A percentile compares a stretch with the other conserved stretches of the same genome.
These are phyloP conservation scores for Stereum hirsutum DNA, from an alignment of 1,284 basidiomycete genomes.

Conservation along the genomic window DNA sequence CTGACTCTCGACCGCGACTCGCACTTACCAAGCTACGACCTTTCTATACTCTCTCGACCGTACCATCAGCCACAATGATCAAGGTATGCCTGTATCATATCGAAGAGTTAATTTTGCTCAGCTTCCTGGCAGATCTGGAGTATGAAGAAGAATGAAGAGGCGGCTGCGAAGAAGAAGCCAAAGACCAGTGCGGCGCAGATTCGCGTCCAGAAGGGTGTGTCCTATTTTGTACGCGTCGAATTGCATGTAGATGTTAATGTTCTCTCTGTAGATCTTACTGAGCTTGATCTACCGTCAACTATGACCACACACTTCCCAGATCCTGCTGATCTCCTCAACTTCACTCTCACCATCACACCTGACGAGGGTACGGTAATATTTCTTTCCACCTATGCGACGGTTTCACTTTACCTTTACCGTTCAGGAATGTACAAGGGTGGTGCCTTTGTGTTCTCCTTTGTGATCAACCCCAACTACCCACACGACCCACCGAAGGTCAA, in stretches of 20 bases:
- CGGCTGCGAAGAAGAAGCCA: constrained; percentile 89
- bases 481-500: constrained; percentile 99
- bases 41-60: constrained; percentile 3
- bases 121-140: constrained; percentile 74
- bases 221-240: neutral
- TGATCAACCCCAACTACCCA: constrained; percentile 96
- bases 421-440: constrained; percentile 98
- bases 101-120: neutral
- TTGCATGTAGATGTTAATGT: neutral
- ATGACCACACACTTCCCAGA: constrained; percentile 95
- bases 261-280: constrained; percentile 75
- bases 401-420: constrained; percentile 4
- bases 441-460: constrained; percentile 88
- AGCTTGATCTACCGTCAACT: constrained; percentile 91
- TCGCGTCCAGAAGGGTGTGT: constrained; percentile 93
- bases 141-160: constrained; percentile 96
- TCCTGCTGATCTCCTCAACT: constrained; percentile 91
- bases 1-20: too few relatives aligned
- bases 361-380: constrained; percentile 73
- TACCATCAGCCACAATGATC: constrained; percentile 34
- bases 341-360: constrained; percentile 89
- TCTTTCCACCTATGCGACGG: constrained; percentile 4
- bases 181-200: constrained; percentile 98
- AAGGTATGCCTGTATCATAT: constrained; percentile 31
- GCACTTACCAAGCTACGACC: constrained; percentile 16